phyloP scores from a whole-genome alignment of 208 protist genomes.

The Leishmania mexicana region DNA sequence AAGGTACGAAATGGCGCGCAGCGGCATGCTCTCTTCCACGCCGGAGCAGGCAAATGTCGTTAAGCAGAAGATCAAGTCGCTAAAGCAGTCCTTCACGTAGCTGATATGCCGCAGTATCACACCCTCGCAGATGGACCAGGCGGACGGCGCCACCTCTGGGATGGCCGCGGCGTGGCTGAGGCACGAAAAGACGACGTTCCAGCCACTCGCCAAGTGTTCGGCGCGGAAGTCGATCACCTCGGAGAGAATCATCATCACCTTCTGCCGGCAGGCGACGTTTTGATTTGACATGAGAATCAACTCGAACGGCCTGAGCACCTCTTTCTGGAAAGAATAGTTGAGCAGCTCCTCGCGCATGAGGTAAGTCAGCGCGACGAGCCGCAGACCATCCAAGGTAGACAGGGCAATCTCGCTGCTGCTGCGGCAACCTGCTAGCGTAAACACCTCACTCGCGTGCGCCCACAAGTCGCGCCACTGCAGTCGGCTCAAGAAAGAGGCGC shows the following conservation, averaged over 20 bases:
- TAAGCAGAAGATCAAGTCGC: slow-evolving; percentile 82
- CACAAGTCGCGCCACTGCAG: slow-evolving; percentile 88
- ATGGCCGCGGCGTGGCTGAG: slow-evolving; percentile 77
- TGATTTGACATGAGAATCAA: slow-evolving; percentile 77
- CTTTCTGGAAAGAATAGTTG: slow-evolving; percentile 89
- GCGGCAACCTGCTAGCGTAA: slow-evolving; percentile 57
- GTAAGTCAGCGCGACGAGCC: slow-evolving; percentile 74
- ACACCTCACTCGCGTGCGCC: slow-evolving; percentile 70
- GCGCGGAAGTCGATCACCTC: slow-evolving; percentile 84
- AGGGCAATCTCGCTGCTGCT: slow-evolving; percentile 61
- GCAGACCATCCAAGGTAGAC: slow-evolving; percentile 64
- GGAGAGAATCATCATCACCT: slow-evolving; percentile 67
- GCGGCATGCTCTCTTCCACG: slow-evolving; percentile 57
- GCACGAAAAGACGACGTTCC: slow-evolving; percentile 84
- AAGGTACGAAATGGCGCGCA: slow-evolving; percentile 71
- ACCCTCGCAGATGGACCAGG: slow-evolving; percentile 69
- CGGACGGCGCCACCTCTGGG: slow-evolving; percentile 66
- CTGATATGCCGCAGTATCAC: slow-evolving; percentile 64
- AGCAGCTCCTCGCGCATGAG: slow-evolving; percentile 78
- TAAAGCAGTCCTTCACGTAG: slow-evolving; percentile 83
- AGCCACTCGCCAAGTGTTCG: slow-evolving; percentile 76
- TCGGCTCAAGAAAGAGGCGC: slow-evolving; percentile 67
- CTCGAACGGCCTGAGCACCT: slow-evolving; percentile 80
- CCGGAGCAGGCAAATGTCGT: slow-evolving; percentile 75
- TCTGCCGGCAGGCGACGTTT: slow-evolving; percentile 54